phyloP scores from a whole-genome alignment of 495 filamentous ascomycete species.

The Xanthoparmelia taractica region DNA sequence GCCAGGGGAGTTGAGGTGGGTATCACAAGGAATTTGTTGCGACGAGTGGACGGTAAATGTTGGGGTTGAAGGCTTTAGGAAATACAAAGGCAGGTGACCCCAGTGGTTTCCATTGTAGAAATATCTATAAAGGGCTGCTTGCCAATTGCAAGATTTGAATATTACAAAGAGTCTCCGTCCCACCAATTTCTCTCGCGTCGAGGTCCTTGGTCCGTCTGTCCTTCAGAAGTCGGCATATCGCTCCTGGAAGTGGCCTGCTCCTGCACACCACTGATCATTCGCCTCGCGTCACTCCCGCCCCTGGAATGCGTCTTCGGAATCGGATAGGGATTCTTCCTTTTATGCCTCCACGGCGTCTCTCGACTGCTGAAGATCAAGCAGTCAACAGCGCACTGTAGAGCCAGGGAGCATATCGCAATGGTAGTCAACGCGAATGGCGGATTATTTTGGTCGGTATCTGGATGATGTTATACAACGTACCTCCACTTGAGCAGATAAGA shows the following conservation, averaged over 20 bases:
- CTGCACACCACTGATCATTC: neutral
- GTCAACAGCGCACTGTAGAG: slow-evolving; percentile 57
- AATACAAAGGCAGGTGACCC: too few relatives aligned
- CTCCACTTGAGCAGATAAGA: neutral
- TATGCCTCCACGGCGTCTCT: slow-evolving; percentile 63
- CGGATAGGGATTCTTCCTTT: slow-evolving; percentile 25
- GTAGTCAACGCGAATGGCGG: slow-evolving; percentile 48
- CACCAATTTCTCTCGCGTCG: slow-evolving; percentile 1
- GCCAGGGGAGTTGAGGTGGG: neutral
- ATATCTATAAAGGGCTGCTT: neutral
- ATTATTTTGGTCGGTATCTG: slow-evolving; percentile 38
- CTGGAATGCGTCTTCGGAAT: neutral
- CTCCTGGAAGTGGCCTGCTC: neutral
- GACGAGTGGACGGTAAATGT: slow-evolving; percentile 1
- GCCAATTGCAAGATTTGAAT: neutral
- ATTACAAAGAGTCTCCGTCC: slow-evolving; percentile 3
- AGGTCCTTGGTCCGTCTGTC: neutral
- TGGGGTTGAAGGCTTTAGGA: too few relatives aligned
- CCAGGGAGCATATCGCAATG: slow-evolving; percentile 48
- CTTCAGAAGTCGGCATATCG: neutral
- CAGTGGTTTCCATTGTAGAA: too few relatives aligned
- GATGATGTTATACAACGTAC: neutral
- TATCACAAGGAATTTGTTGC: slow-evolving; percentile 6
- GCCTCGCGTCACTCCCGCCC: neutral
- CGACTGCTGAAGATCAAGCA: slow-evolving; percentile 56